These are phyloP conservation scores for Colletotrichum filicis DNA, from an alignment of 2,329 filamentous ascomycete genomes.

Conservation along the genomic window DNA sequence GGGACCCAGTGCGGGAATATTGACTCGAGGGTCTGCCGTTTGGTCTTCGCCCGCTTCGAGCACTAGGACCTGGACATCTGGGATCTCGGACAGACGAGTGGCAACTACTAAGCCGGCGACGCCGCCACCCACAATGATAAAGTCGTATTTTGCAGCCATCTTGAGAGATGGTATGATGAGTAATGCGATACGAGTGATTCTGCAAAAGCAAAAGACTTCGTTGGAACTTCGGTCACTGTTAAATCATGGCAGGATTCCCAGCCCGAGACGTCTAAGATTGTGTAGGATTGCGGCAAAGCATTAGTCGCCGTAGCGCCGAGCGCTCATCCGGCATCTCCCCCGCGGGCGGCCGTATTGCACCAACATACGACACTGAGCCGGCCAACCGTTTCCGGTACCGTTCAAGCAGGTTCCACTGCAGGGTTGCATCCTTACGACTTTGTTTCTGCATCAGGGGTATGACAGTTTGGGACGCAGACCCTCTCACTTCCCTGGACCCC, in stretches of 20 bases:
- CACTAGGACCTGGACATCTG: slow-evolving; percentile 38
- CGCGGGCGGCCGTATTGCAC: slow-evolving; percentile 12
- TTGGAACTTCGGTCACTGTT: slow-evolving; percentile 20
- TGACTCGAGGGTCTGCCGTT: slow-evolving; percentile 39
- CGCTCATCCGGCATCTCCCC: slow-evolving; percentile 23
- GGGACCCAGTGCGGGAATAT: slow-evolving; percentile 40
- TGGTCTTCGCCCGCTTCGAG: slow-evolving; percentile 44
- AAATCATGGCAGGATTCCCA: slow-evolving; percentile 18
- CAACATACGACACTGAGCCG: background rate
- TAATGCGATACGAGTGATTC: background rate
- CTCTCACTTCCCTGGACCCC: slow-evolving; percentile 7
- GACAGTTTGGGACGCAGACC: slow-evolving; percentile 20
- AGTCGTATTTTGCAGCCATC: slow-evolving; percentile 38
- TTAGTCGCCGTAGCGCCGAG: background rate
- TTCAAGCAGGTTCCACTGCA: slow-evolving; percentile 23
- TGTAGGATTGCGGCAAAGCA: slow-evolving; percentile 10
- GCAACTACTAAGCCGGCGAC: slow-evolving; percentile 34
- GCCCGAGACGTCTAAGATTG: background rate
- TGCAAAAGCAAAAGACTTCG: background rate
- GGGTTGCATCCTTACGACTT: slow-evolving; percentile 22
- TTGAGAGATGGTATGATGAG: background rate
- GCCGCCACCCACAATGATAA: slow-evolving; percentile 34
- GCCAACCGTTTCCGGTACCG: slow-evolving; percentile 26
- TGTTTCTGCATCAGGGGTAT: slow-evolving; percentile 21
- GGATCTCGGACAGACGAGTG: slow-evolving; percentile 36